A percentile compares a stretch with the other conserved stretches of the same genome.
These are phyloP conservation scores for Cryphonectria radicalis DNA, from an alignment of 2,329 filamentous ascomycete species.

Conservation along the genomic window DNA sequence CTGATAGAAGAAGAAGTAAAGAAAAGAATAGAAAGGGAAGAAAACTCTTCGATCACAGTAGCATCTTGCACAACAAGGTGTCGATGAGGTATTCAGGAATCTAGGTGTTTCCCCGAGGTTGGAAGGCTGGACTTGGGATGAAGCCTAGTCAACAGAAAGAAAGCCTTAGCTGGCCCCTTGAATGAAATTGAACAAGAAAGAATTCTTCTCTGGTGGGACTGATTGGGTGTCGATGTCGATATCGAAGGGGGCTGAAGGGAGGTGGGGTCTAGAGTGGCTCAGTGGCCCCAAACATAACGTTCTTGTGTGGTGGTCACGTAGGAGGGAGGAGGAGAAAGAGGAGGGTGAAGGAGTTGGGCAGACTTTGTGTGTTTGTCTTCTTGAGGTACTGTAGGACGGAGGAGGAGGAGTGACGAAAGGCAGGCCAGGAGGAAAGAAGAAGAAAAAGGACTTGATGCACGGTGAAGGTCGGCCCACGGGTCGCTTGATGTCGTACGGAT, in stretches of 20 bases:
- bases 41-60: conserved; percentile 24
- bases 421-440: not conserved
- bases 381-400: not conserved
- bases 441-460: conserved; percentile 2
- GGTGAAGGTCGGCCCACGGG: conserved; percentile 7
- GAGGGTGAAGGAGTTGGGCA: not conserved
- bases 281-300: not conserved
- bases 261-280: conserved; percentile 1
- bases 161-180: conserved; percentile 20
- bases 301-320: conserved; percentile 2
- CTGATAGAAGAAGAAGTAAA: conserved; percentile 29
- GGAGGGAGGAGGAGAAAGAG: not conserved
- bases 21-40: conserved; percentile 13
- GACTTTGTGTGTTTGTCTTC: conserved; percentile 1
- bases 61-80: conserved; percentile 25
- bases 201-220: not conserved
- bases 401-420: not conserved
- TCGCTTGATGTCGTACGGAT: conserved; percentile 13
- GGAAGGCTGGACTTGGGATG: conserved; percentile 12
- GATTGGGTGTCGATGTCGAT: conserved; percentile 17
- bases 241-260: conserved; percentile 6
- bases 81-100: conserved; percentile 10
- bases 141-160: conserved; percentile 15
- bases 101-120: not conserved
- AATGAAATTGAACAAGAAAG: not conserved